phyloP scores from a whole-genome alignment of 2,329 filamentous ascomycete genomes.

The Cercospora canescens region DNA sequence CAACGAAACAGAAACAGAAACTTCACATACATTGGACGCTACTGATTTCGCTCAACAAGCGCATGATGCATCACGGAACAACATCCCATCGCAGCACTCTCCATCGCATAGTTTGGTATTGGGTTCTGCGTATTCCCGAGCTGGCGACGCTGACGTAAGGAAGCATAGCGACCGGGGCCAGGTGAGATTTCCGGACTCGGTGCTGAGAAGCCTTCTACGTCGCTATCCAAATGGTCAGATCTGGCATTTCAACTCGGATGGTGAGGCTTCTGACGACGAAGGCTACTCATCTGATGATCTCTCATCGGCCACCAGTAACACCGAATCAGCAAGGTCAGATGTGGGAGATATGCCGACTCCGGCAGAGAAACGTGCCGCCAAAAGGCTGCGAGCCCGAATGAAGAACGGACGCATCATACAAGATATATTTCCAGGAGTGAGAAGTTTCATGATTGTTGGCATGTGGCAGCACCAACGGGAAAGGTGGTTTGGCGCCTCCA shows the following conservation, averaged over 20 bases:
- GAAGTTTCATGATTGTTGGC: slow-evolving; percentile 14
- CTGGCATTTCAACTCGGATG: background rate
- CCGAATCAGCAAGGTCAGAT: background rate
- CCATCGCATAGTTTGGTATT: background rate
- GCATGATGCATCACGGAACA: background rate
- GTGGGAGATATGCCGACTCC: background rate
- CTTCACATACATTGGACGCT: background rate
- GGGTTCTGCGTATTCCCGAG: background rate
- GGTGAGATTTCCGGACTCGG: background rate
- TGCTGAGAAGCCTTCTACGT: background rate
- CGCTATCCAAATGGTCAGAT: background rate
- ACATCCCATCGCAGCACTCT: background rate
- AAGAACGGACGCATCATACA: background rate
- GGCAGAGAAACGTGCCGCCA: background rate
- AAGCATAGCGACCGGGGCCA: background rate
- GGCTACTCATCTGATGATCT: background rate
- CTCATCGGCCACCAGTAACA: background rate
- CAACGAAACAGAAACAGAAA: background rate
- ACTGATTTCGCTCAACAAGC: background rate
- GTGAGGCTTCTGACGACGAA: background rate
- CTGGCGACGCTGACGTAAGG: background rate
- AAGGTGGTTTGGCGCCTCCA: slow-evolving; percentile 27
- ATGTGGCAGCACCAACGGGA: slow-evolving; percentile 16
- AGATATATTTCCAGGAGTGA: slow-evolving; percentile 12
- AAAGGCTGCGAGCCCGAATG: background rate